Evolutionary conservation across 2,329 filamentous ascomycete species (phyloP).

Genomic region (Colletotrichum liaoningense): DNA sequence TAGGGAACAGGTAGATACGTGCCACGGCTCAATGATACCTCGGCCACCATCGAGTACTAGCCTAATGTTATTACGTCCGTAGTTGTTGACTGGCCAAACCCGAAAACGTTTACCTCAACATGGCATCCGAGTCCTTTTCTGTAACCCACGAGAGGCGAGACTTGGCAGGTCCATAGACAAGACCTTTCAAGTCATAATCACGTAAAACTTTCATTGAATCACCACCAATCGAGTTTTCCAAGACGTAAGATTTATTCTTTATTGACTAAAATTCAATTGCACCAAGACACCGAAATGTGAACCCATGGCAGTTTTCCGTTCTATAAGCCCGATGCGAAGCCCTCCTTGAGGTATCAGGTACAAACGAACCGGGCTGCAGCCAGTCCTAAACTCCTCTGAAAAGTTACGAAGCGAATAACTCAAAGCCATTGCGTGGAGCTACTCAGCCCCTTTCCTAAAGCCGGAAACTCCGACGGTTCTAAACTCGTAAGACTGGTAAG

Average conservation of each 20-base stretch:
- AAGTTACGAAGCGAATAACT: not conserved
- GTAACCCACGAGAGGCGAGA: not conserved
- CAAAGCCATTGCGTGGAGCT: not conserved
- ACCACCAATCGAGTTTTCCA: constrained; percentile 1
- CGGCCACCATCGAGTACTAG: constrained; percentile 3
- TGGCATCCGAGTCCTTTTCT: not conserved
- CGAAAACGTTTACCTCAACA: not conserved
- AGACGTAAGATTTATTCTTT: not conserved
- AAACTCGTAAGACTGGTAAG: not conserved
- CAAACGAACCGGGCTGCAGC: not conserved
- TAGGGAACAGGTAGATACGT: not conserved
- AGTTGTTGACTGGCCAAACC: not conserved
- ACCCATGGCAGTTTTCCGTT: not conserved
- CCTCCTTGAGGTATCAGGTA: constrained; percentile 9
- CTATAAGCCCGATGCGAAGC: not conserved
- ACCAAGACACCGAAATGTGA: not conserved
- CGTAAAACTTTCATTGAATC: not conserved
- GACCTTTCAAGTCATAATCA: not conserved
- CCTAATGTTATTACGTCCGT: constrained; percentile 26
- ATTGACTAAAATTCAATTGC: not conserved
- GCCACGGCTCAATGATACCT: constrained; percentile 19
- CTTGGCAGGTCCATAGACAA: not conserved
- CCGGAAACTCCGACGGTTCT: not conserved
- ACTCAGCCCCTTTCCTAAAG: constrained; percentile 17
- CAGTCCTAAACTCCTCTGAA: constrained; percentile 13